phyloP scores from a whole-genome alignment of 768 basidiomycete genomes.

The Boletellus emodensis region DNA sequence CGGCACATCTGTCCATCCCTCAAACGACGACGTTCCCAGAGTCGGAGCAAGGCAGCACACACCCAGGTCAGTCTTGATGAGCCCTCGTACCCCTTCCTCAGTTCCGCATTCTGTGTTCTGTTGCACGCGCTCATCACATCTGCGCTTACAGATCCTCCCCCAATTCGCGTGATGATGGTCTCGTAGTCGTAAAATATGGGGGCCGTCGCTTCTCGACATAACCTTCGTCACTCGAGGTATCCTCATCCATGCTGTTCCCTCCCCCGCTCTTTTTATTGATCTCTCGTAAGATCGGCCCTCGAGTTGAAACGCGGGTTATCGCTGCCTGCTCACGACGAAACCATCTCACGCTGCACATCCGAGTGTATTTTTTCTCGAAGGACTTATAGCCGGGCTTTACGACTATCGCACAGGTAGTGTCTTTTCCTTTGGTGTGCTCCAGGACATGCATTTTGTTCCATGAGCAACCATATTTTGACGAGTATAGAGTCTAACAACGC shows the following conservation, averaged over 20 bases:
- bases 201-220: not conserved
- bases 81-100: not conserved
- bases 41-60: not conserved
- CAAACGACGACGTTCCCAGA: not conserved
- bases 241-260: not conserved
- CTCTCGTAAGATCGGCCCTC: not conserved
- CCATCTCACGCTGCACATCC: slow-evolving; percentile 12
- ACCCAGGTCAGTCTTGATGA: not conserved
- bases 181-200: not conserved
- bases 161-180: not conserved
- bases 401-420: slow-evolving; percentile 29
- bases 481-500: not conserved
- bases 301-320: not conserved
- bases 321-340: slow-evolving; percentile 15
- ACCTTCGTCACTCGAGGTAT: not conserved
- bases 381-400: slow-evolving; percentile 21
- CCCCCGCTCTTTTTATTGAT: not conserved
- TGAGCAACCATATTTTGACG: slow-evolving; percentile 17
- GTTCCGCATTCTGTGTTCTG: too few species aligned
- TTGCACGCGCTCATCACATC: not conserved
- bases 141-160: not conserved
- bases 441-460: not conserved
- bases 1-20: not conserved
- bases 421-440: slow-evolving; percentile 15
- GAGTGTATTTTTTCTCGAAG: slow-evolving; percentile 1